Base-by-base conservation (phyloP, 352 stramenopile genomes). In the Phytopythium vexans region DNA sequence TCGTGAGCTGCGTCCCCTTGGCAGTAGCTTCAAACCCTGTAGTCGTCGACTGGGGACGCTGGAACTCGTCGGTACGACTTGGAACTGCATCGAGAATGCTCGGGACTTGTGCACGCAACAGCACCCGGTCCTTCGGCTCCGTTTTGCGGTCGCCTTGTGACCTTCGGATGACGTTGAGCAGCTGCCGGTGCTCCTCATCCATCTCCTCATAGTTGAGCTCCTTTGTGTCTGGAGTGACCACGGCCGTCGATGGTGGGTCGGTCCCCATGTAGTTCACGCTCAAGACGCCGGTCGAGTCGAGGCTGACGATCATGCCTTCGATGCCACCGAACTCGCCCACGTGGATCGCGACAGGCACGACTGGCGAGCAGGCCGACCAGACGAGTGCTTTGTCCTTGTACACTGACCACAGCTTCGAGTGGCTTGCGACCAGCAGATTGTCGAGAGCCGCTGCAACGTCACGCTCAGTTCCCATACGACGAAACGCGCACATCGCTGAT, bases 151-250 rank as follows among this genome's bases (percentile, higher is more conserved):
- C 80, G 8, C 74, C 71, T 34, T 93, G 84, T n/a, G 77, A 66
- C 4, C 82, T 71, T 8, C 87, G 68, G 48, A 96, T 96, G n/a
- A 93, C 77, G 49, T 92, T 87, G 11, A 97, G 70, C 12, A 97
- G 60, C 43, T 86, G 70, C 12, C 87, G 82, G 42, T 97, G 85
- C 58, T 97, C 89, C 48, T 92, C 83, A 51, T 97, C 88, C 68
- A 97, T 95, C 52, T 95, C 85, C 50, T 94, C 87, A 48, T 96
- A 96, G 54, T 96, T 93, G 39, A 97, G 65, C 31, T 95, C 85
- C 44, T 95, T 95, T 14, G 68, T 72, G 34, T 89, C 78, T 2
- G 76, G 56, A 1, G 70, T 68, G 9, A 88, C 77, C 4, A 95
- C 72, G 1, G 86, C 66, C 15, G 80, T 85, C 3, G 84, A 89